Conservation (phyloP, 306 rosid species). For the Casuarina glauca region DNA sequence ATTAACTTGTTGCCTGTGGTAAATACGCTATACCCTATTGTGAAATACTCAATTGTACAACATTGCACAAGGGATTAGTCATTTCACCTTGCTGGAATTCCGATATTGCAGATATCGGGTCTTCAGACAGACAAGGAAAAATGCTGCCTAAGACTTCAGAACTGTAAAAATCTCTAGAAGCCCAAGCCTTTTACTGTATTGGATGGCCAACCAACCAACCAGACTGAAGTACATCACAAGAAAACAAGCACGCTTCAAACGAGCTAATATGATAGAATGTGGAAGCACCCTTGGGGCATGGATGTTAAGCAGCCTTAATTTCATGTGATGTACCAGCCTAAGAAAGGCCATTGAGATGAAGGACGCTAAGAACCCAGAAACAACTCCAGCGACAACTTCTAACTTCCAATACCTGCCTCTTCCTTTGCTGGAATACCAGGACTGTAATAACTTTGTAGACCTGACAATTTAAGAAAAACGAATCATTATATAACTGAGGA, state of each 20-base stretch:
- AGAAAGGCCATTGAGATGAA: constrained; percentile 61
- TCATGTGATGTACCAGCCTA: constrained; percentile 44
- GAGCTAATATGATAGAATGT: constrained; percentile 25
- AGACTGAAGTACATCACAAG: constrained; percentile 61
- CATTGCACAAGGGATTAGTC: constrained; percentile 8
- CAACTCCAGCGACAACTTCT: constrained; percentile 66
- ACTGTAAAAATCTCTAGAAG: constrained; percentile 49
- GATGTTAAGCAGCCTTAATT: constrained; percentile 37
- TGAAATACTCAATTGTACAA: not conserved
- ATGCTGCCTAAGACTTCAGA: constrained; percentile 38
- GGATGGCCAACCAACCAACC: constrained; percentile 64
- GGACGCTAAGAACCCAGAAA: constrained; percentile 67
- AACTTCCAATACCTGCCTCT: constrained; percentile 58
- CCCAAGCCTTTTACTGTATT: constrained; percentile 64
- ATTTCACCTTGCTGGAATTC: constrained; percentile 23
- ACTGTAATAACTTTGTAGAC: constrained; percentile 49
- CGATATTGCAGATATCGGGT: constrained; percentile 17
- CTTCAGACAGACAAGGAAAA: not conserved
- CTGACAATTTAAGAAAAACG: constrained; percentile 46
- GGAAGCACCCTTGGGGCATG: constrained; percentile 29
- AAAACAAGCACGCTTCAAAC: constrained; percentile 49
- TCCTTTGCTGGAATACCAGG: constrained; percentile 51
- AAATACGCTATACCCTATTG: not conserved
- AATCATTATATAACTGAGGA: constrained; percentile 22
- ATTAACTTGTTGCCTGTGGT: not conserved